These are phyloP conservation scores for Colletotrichum acutatum DNA, from an alignment of 2,329 filamentous ascomycete genomes.

Conservation along the genomic window DNA sequence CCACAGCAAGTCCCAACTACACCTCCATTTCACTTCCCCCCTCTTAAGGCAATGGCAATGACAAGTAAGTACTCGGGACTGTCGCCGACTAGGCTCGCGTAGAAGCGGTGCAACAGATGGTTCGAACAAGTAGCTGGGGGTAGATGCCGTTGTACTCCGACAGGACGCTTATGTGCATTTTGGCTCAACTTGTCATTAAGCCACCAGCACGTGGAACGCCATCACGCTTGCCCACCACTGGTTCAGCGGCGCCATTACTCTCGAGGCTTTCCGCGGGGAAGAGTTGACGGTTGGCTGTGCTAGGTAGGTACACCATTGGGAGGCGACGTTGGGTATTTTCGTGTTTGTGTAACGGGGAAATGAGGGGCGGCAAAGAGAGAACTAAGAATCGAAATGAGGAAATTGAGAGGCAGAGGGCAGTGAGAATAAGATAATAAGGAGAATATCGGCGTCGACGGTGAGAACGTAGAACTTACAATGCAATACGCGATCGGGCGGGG, in stretches of 20 bases:
- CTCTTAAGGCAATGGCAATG: background rate
- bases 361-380: background rate
- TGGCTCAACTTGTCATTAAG: background rate
- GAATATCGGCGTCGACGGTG: background rate
- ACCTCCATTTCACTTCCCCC: background rate
- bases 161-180: background rate
- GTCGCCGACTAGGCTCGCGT: slow-evolving; percentile 1
- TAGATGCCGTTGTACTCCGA: background rate
- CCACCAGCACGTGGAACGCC: background rate
- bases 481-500: slow-evolving; percentile 23
- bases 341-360: background rate
- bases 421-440: background rate
- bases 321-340: background rate
- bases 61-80: background rate
- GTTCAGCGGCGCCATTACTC: background rate
- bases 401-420: background rate
- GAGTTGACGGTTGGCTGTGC: background rate
- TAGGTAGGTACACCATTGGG: background rate
- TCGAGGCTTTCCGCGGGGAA: background rate
- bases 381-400: background rate
- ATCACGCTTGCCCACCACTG: background rate
- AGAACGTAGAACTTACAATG: slow-evolving; percentile 30
- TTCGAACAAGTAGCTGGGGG: slow-evolving; percentile 1
- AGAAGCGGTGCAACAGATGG: background rate
- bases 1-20: background rate